A percentile compares a stretch with the other conserved stretches of the same genome.
These are phyloP conservation scores for Mariannaea elegans DNA, from an alignment of 2,329 filamentous ascomycete species.

Conservation along the genomic window DNA sequence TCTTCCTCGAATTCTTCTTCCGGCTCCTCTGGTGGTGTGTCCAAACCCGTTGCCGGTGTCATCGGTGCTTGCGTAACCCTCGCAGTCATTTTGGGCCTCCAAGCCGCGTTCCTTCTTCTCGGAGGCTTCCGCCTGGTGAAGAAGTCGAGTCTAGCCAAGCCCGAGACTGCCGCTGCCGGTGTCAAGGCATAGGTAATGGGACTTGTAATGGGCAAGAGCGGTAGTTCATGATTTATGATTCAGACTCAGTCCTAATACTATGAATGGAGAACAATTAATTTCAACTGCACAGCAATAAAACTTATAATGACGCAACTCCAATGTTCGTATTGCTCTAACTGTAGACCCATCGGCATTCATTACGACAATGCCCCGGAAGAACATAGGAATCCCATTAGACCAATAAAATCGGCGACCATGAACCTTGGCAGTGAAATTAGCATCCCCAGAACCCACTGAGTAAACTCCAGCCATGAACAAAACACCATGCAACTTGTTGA, in stretches of 20 bases:
- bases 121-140: conserved; percentile 58
- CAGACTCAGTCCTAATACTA: neutral
- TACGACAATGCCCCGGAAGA: too few relatives aligned
- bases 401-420: too few relatives aligned
- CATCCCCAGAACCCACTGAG: too few relatives aligned
- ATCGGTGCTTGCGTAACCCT: conserved; percentile 77
- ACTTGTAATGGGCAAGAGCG: neutral
- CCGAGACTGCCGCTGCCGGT: conserved; percentile 16
- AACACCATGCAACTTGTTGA: too few relatives aligned
- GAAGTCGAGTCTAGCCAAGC: conserved; percentile 50
- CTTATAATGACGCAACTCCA: too few relatives aligned
- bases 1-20: conserved; percentile 31
- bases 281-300: too few relatives aligned
- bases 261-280: neutral
- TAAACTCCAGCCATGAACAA: too few relatives aligned
- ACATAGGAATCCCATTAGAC: too few relatives aligned
- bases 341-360: too few relatives aligned
- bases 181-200: conserved; percentile 35
- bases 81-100: conserved; percentile 56
- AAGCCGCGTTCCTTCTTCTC: conserved; percentile 53
- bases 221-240: too few relatives aligned
- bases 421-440: too few relatives aligned
- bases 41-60: conserved; percentile 79
- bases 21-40: conserved; percentile 58
- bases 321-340: too few relatives aligned